Evolutionary conservation across 2,329 filamentous ascomycete species (phyloP).

Genomic region (Lecanicillium sp.): DNA sequence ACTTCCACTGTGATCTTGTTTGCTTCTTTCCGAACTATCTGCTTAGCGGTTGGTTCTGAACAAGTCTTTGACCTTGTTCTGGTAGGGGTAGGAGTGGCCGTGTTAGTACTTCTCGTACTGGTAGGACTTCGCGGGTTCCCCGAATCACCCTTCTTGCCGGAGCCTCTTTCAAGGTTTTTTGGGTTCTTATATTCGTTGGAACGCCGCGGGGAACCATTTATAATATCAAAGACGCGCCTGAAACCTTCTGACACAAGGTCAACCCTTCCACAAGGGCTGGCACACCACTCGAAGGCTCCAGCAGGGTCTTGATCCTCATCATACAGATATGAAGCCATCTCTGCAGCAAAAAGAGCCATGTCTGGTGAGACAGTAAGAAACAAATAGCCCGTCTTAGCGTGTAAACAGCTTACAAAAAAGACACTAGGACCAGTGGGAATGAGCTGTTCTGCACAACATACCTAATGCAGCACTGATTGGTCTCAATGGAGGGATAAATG

Average conservation of each 20-base stretch:
- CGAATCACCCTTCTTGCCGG: background rate
- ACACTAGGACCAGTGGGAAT: no score
- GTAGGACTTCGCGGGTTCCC: background rate
- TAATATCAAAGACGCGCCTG: background rate
- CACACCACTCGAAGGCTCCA: slow-evolving; percentile 7
- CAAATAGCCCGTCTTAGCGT: background rate
- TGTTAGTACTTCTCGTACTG: background rate
- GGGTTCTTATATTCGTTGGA: background rate
- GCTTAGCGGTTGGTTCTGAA: background rate
- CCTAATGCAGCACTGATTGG: background rate
- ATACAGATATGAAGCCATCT: background rate
- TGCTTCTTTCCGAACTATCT: background rate
- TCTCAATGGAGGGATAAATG: background rate
- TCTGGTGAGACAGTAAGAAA: background rate
- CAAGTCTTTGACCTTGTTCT: background rate
- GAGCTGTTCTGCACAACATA: no score
- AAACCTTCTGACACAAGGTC: slow-evolving; percentile 7
- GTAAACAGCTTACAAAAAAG: background rate
- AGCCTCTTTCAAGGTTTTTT: background rate
- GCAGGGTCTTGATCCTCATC: background rate
- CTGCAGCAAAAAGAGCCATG: background rate
- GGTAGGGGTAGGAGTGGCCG: background rate
- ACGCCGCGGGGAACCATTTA: no score
- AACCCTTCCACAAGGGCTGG: slow-evolving; percentile 4
- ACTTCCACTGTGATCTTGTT: background rate